Evolutionary conservation across 805 yeast genomes (phyloP), one percentile per base, ranked within the genome.

Genomic region (Ogataea pini): DNA sequence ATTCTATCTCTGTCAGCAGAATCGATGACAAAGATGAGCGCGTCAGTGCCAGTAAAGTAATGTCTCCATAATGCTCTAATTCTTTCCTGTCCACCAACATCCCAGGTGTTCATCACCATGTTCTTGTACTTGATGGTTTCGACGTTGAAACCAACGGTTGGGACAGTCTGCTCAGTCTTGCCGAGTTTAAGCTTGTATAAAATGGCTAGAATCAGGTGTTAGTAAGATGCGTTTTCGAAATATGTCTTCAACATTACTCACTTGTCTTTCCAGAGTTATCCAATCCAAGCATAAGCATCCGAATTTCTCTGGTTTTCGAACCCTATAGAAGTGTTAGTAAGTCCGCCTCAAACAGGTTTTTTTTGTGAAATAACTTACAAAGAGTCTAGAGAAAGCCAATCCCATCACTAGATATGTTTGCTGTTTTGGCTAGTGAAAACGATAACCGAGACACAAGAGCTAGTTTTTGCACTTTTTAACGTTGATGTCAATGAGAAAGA

Each of bases 21-120:
- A 69, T 91, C 98, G 51, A 91, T 85, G 47, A 91, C 97, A 67
- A 88, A 91, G 47, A 91, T 89, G 49, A 91, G 76, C 8, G 96
- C 96, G 63, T 89, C 86, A 4, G 97, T 89, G 32, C 96, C 96
- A 10, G 96, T 87, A 69, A 86, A 89, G 70, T 91, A 91, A 65
- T 91, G 97, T 68, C 97, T 82, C 97, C 98, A 91, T 49, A 91
- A 75, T 0, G 95, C 96, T 63, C 97, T 80, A 58, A 90, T 80
- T 67, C 95, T 76, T 61, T 87, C 95, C 72, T 89, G 97, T 65
- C 97, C 97, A 71, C 97, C 97, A 52, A 94, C 94, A 68, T 84
- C 71, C 99, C 96, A 86, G 17, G 86, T 67, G 55, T 84, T 83
- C 55, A 86, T 65, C 32, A 72, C 72, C 54, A 66, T 72, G 16